These are phyloP conservation scores for Glycine latifolia DNA, from an alignment of 306 rosid species.

Conservation along the genomic window DNA sequence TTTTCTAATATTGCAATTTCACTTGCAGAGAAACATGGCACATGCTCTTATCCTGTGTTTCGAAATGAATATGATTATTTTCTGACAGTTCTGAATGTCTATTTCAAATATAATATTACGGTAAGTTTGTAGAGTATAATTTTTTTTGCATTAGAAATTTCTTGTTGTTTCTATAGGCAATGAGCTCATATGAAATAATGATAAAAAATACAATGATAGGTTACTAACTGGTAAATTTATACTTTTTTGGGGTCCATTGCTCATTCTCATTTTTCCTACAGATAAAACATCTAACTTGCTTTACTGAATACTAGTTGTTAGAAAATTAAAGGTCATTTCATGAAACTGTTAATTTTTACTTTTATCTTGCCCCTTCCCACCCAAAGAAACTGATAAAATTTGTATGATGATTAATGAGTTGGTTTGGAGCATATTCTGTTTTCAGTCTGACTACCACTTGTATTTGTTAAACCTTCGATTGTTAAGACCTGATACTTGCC, in stretches of 20 bases:
- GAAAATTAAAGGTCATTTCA: slow-evolving; percentile 9
- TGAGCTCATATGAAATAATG: slow-evolving; percentile 4
- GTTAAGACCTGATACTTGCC: background rate
- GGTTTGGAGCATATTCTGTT: slow-evolving; percentile 36
- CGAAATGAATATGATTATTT: slow-evolving; percentile 82
- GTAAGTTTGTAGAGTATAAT: slow-evolving; percentile 59
- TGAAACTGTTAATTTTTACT: background rate
- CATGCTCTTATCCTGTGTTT: slow-evolving; percentile 79
- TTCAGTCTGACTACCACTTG: slow-evolving; percentile 30
- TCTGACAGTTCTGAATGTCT: slow-evolving; percentile 71
- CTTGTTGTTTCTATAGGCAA: slow-evolving; percentile 32
- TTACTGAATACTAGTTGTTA: slow-evolving; percentile 22
- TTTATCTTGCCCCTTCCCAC: background rate
- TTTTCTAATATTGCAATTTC: slow-evolving; percentile 40
- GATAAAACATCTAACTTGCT: slow-evolving; percentile 28
- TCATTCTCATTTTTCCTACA: slow-evolving; percentile 34
- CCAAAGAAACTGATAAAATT: slow-evolving; percentile 14
- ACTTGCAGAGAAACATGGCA: slow-evolving; percentile 94
- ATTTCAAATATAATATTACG: slow-evolving; percentile 88
- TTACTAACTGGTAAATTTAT: slow-evolving; percentile 20
- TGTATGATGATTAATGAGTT: slow-evolving; percentile 3
- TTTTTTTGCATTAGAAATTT: background rate
- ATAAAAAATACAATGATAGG: slow-evolving; percentile 16
- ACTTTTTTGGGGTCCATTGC: background rate
- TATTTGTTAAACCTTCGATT: slow-evolving; percentile 46